Percentiles rank a stretch among this genome's conserved stretches.
phyloP scores from a whole-genome alignment of 1,139 yeast genomes.

The Spathaspora sp. region DNA sequence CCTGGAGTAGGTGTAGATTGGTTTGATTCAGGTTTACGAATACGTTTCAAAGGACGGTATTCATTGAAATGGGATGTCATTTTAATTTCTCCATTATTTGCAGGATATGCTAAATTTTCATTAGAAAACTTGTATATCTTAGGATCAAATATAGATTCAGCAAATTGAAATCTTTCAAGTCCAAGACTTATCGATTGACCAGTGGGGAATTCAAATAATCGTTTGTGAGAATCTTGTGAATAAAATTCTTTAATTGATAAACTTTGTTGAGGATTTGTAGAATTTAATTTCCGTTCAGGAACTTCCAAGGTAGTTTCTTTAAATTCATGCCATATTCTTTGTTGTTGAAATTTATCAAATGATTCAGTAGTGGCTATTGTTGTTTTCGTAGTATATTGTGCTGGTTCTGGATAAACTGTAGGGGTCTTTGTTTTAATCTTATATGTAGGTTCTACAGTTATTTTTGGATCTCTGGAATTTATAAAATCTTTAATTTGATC shows the following conservation, averaged over 20 bases:
- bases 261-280: constrained; percentile 15
- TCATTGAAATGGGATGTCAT: constrained; percentile 49
- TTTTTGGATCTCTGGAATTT: constrained; percentile 9
- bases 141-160: constrained; percentile 76
- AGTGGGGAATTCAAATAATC: constrained; percentile 82
- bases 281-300: constrained; percentile 39
- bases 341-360: constrained; percentile 36
- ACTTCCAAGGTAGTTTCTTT: constrained; percentile 65
- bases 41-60: constrained; percentile 71
- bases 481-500: constrained; percentile 40
- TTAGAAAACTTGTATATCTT: constrained; percentile 36
- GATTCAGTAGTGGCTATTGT: constrained; percentile 17
- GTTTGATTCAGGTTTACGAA: constrained; percentile 42
- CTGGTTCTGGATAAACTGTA: constrained; percentile 32
- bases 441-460: constrained; percentile 23
- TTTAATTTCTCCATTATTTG: constrained; percentile 36
- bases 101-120: constrained; percentile 27
- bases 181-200: constrained; percentile 44
- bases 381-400: constrained; percentile 25
- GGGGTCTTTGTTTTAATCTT: constrained; percentile 35
- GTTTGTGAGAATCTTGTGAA: constrained; percentile 32
- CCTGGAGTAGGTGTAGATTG: constrained; percentile 41
- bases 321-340: constrained; percentile 52
- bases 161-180: constrained; percentile 62
- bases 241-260: constrained; percentile 27